These are phyloP conservation scores for Candida easanensis DNA, from an alignment of 805 yeast species.

Conservation along the genomic window DNA sequence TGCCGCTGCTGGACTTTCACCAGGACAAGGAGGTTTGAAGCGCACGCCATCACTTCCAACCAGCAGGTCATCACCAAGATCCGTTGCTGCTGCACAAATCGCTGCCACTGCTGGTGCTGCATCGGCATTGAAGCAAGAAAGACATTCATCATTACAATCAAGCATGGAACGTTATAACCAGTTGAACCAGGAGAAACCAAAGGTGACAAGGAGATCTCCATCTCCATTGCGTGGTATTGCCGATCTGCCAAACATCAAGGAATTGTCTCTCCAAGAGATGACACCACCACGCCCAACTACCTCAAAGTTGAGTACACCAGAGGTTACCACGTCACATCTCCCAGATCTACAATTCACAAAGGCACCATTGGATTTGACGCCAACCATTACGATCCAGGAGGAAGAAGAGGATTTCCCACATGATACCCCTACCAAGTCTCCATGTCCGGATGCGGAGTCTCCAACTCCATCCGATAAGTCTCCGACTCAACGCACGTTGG, in stretches of 20 bases:
- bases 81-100: conserved; percentile 4
- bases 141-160: conserved; percentile 22
- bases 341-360: not conserved
- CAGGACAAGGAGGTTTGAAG: not conserved
- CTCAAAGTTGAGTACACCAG: conserved; percentile 1
- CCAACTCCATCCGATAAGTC: conserved; percentile 3
- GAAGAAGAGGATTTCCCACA: not conserved
- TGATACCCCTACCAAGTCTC: conserved; percentile 4
- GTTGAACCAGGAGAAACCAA: conserved; percentile 1
- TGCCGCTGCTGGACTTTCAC: not conserved
- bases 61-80: not conserved
- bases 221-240: conserved; percentile 13
- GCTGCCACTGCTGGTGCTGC: conserved; percentile 28
- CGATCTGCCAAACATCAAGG: conserved; percentile 17
- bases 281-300: conserved; percentile 8
- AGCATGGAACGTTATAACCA: conserved; percentile 11
- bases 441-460: not conserved
- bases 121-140: conserved; percentile 15
- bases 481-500: conserved; percentile 2
- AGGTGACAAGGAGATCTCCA: conserved; percentile 15
- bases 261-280: conserved; percentile 5
- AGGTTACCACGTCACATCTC: not conserved
- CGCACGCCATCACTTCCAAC: conserved; percentile 16
- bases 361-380: not conserved
- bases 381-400: not conserved